Conservation (phyloP, 202 grass and related monocot genomes). For the Carex arenaria region DNA sequence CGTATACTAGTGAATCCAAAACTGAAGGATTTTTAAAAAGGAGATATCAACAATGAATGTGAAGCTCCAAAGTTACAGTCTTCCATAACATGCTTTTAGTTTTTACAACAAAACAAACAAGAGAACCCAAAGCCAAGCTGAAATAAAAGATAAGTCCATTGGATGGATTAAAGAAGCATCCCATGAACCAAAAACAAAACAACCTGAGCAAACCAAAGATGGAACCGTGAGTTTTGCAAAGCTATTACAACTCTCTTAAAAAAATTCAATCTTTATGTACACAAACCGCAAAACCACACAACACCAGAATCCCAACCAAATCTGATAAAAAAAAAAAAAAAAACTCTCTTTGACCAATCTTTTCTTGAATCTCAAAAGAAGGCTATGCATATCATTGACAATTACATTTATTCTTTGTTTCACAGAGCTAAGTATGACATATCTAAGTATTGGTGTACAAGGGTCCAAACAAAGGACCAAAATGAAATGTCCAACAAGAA, state of each 20-base stretch:
- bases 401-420: neutral
- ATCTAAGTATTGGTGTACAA: neutral
- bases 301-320: constrained; percentile 18
- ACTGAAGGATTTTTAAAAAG: neutral
- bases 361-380: neutral
- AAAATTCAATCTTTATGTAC: neutral
- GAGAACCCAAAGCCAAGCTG: neutral
- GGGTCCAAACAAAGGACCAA: neutral
- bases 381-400: neutral
- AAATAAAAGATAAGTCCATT: neutral
- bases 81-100: neutral
- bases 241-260: neutral
- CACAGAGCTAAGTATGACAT: neutral
- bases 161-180: constrained; percentile 2
- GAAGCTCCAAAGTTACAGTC: neutral
- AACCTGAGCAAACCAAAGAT: neutral
- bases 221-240: neutral
- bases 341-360: neutral
- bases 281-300: neutral
- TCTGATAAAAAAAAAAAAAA: constrained; percentile 16
- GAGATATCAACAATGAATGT: neutral
- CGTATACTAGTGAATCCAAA: neutral
- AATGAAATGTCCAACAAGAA: constrained; percentile 6
- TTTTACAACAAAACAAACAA: constrained; percentile 11
- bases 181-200: neutral